These are phyloP conservation scores for Cucurbita maxima DNA, from an alignment of 306 rosid species.

Conservation along the genomic window DNA sequence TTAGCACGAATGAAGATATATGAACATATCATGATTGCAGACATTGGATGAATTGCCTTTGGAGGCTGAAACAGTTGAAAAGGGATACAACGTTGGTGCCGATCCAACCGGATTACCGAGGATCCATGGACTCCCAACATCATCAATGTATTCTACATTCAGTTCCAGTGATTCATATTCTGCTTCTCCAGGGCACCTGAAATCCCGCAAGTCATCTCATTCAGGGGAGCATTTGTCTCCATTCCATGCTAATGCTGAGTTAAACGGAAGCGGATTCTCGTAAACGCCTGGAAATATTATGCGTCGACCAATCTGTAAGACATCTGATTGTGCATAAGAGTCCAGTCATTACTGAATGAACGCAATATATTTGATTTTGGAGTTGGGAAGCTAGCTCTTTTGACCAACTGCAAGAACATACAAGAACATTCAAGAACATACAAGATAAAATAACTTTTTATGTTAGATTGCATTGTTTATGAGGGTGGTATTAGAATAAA, in stretches of 20 bases:
- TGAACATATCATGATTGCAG: conserved; percentile 20
- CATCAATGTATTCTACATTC: conserved; percentile 57
- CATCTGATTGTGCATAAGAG: neutral
- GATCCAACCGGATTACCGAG: conserved; percentile 81
- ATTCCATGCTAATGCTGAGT: conserved; percentile 45
- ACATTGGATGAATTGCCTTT: conserved; percentile 84
- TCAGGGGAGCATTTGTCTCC: conserved; percentile 74
- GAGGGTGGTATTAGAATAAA: conserved; percentile 1
- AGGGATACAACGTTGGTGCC: conserved; percentile 55
- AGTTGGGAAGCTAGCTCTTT: conserved; percentile 14
- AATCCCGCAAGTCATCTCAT: conserved; percentile 66
- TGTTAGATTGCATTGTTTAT: neutral
- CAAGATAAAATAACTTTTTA: neutral
- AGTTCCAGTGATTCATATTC: conserved; percentile 43
- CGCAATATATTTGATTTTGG: conserved; percentile 36
- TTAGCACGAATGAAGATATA: neutral
- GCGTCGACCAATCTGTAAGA: conserved; percentile 33
- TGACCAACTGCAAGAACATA: neutral
- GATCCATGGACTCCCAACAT: conserved; percentile 67
- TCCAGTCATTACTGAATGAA: neutral
- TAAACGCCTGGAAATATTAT: conserved; percentile 34
- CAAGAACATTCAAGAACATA: neutral
- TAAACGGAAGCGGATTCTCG: conserved; percentile 52
- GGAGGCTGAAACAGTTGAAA: conserved; percentile 92
- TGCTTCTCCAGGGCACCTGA: conserved; percentile 57